Conservation (phyloP, 352 stramenopile genomes). For the Sclerospora graminicola region DNA sequence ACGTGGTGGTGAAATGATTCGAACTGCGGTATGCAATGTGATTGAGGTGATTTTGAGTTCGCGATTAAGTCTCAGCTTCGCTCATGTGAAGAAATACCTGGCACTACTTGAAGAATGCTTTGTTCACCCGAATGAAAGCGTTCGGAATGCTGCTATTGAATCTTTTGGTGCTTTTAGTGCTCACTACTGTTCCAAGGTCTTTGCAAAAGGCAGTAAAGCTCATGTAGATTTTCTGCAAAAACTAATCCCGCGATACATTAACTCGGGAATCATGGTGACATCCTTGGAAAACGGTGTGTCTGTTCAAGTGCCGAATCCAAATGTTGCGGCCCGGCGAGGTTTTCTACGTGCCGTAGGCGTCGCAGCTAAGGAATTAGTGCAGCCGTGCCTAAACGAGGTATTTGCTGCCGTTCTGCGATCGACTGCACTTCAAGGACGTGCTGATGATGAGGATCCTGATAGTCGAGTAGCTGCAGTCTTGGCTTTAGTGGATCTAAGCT, state of each 20-base stretch:
- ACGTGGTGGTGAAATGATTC: slow-evolving; percentile 93
- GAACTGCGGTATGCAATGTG: slow-evolving; percentile 88
- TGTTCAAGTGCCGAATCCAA: slow-evolving; percentile 37
- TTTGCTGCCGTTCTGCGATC: slow-evolving; percentile 35
- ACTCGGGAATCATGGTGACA: slow-evolving; percentile 28
- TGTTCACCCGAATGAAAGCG: slow-evolving; percentile 88
- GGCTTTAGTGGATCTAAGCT: slow-evolving; percentile 83
- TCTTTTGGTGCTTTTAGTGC: slow-evolving; percentile 80
- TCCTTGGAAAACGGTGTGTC: slow-evolving; percentile 15
- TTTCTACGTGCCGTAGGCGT: slow-evolving; percentile 48
- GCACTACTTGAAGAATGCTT: slow-evolving; percentile 86
- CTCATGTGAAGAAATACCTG: slow-evolving; percentile 71
- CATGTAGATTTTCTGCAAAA: slow-evolving; percentile 39
- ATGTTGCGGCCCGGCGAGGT: slow-evolving; percentile 44
- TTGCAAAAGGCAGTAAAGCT: slow-evolving; percentile 29
- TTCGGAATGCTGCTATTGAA: slow-evolving; percentile 83
- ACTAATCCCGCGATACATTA: slow-evolving; percentile 54
- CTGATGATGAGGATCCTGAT: slow-evolving; percentile 88
- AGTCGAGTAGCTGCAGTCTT: slow-evolving; percentile 91
- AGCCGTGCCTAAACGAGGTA: slow-evolving; percentile 40
- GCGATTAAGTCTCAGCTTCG: slow-evolving; percentile 42
- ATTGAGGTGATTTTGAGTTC: slow-evolving; percentile 85
- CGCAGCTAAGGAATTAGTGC: slow-evolving; percentile 36
- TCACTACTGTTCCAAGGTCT: slow-evolving; percentile 81
- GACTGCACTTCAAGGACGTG: slow-evolving; percentile 33